Evolutionary conservation across 1,284 basidiomycete genomes (phyloP).

Genomic region (Trichosporon sp.): DNA sequence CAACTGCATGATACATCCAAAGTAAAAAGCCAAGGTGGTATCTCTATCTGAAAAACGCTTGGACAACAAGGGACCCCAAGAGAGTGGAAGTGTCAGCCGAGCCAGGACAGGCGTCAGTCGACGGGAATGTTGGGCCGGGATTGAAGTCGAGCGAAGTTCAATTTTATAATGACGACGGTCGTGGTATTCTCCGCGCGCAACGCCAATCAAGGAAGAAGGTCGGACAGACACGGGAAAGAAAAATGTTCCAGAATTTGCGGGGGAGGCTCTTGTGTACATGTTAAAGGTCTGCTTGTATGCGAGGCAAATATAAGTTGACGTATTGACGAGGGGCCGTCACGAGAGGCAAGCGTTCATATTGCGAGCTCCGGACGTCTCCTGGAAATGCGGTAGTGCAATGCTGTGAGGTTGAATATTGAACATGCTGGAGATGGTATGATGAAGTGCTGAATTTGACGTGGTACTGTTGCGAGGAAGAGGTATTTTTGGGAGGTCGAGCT

Average conservation of each 20-base stretch:
- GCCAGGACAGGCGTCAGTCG: not conserved
- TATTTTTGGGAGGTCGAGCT: conserved; percentile 20
- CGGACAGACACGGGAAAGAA: not conserved
- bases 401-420: conserved; percentile 10
- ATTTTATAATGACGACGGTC: not conserved
- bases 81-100: not conserved
- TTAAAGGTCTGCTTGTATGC: not conserved
- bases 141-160: not conserved
- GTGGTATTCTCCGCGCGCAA: conserved; percentile 1
- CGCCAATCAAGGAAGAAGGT: not conserved
- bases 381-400: conserved; percentile 9
- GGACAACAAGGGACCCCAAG: not conserved
- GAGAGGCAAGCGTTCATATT: not conserved
- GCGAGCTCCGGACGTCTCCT: conserved; percentile 5
- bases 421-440: conserved; percentile 8
- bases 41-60: conserved; percentile 3
- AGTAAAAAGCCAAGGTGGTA: conserved; percentile 1
- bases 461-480: conserved; percentile 9
- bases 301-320: conserved; percentile 3
- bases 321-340: not conserved
- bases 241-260: conserved; percentile 1
- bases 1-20: conserved; percentile 1
- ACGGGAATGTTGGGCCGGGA: not conserved
- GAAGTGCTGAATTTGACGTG: not conserved
- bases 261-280: conserved; percentile 3